Percentiles rank a stretch among this genome's conserved stretches.
Evolutionary conservation across 306 rosid genomes (phyloP).

Genomic region (Vigna hirtella): DNA sequence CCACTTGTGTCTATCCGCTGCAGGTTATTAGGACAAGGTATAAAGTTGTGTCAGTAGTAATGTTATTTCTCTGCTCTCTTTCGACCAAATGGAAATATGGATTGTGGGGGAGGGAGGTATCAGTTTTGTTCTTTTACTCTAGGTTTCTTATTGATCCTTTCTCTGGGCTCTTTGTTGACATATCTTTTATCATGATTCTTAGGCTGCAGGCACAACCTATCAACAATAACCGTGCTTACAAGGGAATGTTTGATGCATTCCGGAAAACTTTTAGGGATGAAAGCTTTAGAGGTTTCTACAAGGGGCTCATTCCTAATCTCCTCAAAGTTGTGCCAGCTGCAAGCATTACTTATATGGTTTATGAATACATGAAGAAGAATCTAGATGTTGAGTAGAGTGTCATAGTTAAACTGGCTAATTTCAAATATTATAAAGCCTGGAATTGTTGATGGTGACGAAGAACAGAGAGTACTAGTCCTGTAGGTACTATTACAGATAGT

Average conservation of each 20-base stretch:
- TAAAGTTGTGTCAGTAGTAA: background rate
- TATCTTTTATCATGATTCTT: slow-evolving; percentile 34
- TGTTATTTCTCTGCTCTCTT: slow-evolving; percentile 30
- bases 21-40: slow-evolving; percentile 70
- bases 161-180: slow-evolving; percentile 31
- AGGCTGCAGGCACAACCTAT: slow-evolving; percentile 61
- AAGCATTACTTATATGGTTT: slow-evolving; percentile 63
- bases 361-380: slow-evolving; percentile 60
- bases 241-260: slow-evolving; percentile 66
- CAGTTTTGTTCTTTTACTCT: slow-evolving; percentile 12
- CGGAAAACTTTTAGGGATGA: slow-evolving; percentile 58
- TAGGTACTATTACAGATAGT: slow-evolving; percentile 55
- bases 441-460: slow-evolving; percentile 56
- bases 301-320: slow-evolving; percentile 66
- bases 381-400: slow-evolving; percentile 53
- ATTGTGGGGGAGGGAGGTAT: background rate
- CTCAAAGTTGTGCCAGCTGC: slow-evolving; percentile 72
- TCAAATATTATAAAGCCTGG: slow-evolving; percentile 49
- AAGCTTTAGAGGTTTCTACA: slow-evolving; percentile 59
- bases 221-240: slow-evolving; percentile 48
- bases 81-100: no score
- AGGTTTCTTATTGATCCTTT: slow-evolving; percentile 9
- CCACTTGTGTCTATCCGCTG: slow-evolving; percentile 63
- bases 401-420: slow-evolving; percentile 40
- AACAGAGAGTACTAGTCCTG: slow-evolving; percentile 44